These are phyloP conservation scores for Penicillium cataractarum DNA, from an alignment of 495 filamentous ascomycete genomes.

Conservation along the genomic window DNA sequence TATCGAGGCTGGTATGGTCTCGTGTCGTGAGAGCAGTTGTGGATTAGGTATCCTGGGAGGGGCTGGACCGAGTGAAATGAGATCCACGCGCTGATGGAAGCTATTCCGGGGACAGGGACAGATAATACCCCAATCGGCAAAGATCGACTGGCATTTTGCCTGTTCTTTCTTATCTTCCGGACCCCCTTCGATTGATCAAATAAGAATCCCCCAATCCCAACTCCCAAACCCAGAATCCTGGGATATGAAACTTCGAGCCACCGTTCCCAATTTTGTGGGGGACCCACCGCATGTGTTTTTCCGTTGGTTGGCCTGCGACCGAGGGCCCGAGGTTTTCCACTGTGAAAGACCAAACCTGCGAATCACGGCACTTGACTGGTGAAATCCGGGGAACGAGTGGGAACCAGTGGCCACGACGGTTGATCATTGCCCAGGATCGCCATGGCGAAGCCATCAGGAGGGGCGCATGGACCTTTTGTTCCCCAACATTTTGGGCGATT, in stretches of 20 bases:
- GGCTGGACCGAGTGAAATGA: neutral
- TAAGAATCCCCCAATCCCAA: neutral
- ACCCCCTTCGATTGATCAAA: neutral
- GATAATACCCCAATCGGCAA: neutral
- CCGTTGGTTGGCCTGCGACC: conserved; percentile 7
- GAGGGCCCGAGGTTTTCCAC: conserved; percentile 22
- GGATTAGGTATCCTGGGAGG: too few species aligned
- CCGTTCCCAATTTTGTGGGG: neutral
- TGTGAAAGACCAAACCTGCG: neutral
- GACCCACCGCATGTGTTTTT: conserved; percentile 12
- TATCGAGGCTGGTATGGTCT: too few species aligned
- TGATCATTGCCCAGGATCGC: conserved; percentile 22
- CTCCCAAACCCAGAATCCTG: neutral
- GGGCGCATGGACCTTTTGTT: conserved; percentile 14
- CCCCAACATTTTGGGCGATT: neutral
- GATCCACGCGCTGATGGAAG: neutral
- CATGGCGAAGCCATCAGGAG: conserved; percentile 7
- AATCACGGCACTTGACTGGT: conserved; percentile 1
- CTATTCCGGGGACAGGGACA: neutral
- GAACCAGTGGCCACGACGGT: neutral
- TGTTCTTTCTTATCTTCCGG: neutral
- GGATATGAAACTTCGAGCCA: neutral
- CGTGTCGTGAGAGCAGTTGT: too few species aligned
- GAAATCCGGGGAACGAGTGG: conserved; percentile 24
- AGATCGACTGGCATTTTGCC: neutral